phyloP scores from a whole-genome alignment of 73 alveolate genomes.

The Stentor roeselii region DNA sequence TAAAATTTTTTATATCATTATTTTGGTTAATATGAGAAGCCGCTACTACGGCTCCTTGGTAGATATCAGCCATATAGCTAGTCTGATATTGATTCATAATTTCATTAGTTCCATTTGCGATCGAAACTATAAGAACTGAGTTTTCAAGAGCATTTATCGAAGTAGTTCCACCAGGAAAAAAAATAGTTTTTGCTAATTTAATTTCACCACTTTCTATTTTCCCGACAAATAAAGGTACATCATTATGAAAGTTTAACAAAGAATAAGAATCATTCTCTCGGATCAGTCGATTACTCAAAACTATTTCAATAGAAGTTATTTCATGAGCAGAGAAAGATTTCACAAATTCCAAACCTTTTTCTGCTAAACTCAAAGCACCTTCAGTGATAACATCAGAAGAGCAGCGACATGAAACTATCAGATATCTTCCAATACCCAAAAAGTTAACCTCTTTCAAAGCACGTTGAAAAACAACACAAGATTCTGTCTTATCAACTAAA shows the following conservation, averaged over 20 bases:
- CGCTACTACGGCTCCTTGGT: not conserved
- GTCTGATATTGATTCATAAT: too few relatives aligned
- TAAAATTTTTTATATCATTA: not conserved
- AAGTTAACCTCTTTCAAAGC: not conserved
- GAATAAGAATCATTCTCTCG: not conserved
- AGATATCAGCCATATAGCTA: not conserved
- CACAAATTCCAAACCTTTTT: not conserved
- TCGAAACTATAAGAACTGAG: too few relatives aligned
- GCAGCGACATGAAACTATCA: not conserved
- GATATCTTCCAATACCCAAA: not conserved
- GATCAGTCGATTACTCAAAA: not conserved
- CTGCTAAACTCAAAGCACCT: not conserved
- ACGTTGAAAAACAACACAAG: not conserved
- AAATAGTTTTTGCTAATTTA: not conserved
- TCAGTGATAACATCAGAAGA: not conserved
- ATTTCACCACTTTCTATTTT: too few relatives aligned
- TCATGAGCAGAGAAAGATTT: not conserved
- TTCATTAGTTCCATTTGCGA: not conserved
- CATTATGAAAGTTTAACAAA: too few relatives aligned
- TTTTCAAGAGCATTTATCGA: too few relatives aligned
- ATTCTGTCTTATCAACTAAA: not conserved
- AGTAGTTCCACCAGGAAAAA: not conserved
- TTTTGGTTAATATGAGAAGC: not conserved
- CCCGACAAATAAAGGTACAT: not conserved
- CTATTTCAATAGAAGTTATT: not conserved